phyloP scores from a whole-genome alignment of 2,329 filamentous ascomycete species.

The Aspergillus texensis region DNA sequence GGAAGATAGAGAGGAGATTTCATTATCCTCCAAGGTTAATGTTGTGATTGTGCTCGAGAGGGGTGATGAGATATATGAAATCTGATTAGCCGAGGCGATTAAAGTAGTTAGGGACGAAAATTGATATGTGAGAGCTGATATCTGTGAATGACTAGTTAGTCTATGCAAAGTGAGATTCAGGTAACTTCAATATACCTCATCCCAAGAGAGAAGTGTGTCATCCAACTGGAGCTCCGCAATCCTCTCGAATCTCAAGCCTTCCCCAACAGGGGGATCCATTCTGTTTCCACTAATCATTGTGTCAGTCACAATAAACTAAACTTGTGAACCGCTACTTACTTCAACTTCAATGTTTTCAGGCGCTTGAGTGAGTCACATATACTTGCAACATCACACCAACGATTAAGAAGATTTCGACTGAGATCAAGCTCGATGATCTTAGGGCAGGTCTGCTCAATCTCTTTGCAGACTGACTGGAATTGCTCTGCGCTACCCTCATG shows the following conservation, averaged over 20 bases:
- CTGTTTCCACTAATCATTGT: slow-evolving; percentile 68
- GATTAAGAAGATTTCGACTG: slow-evolving; percentile 78
- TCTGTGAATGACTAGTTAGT: slow-evolving; percentile 29
- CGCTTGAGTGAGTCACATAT: slow-evolving; percentile 72
- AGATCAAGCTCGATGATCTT: slow-evolving; percentile 76
- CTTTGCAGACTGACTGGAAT: slow-evolving; percentile 33
- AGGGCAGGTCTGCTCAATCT: slow-evolving; percentile 61
- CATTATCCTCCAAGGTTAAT: slow-evolving; percentile 55
- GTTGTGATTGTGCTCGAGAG: slow-evolving; percentile 43
- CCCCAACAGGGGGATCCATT: slow-evolving; percentile 45
- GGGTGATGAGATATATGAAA: slow-evolving; percentile 32
- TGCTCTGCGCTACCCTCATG: slow-evolving; percentile 23
- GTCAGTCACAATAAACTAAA: slow-evolving; percentile 17
- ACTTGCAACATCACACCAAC: slow-evolving; percentile 65
- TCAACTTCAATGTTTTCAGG: slow-evolving; percentile 68
- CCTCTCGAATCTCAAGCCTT: slow-evolving; percentile 48
- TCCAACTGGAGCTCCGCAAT: slow-evolving; percentile 67
- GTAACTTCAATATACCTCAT: slow-evolving; percentile 55
- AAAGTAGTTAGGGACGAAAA: slow-evolving; percentile 40
- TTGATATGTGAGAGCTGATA: slow-evolving; percentile 35
- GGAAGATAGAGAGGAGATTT: slow-evolving; percentile 39
- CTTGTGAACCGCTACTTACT: slow-evolving; percentile 56
- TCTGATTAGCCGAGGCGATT: slow-evolving; percentile 39
- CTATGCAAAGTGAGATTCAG: slow-evolving; percentile 8
- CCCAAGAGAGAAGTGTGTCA: slow-evolving; percentile 68